Percentiles rank a stretch among this genome's conserved stretches.
Conservation (phyloP, 148 eudicot genomes). For the Fagopyrum homotropicum region DNA sequence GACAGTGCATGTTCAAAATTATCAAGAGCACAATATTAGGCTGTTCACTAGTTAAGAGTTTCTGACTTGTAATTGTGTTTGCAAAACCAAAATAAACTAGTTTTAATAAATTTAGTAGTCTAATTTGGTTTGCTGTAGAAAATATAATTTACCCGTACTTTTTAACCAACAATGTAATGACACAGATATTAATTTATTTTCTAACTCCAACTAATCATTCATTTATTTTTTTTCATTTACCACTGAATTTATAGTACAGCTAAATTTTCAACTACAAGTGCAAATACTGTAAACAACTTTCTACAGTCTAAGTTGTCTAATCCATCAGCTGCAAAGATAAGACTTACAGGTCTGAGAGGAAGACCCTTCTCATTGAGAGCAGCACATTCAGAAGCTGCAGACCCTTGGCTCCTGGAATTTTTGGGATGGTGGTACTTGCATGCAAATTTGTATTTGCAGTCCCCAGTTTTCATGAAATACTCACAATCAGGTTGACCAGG, state of each 20-base stretch:
- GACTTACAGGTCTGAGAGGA: constrained; percentile 41
- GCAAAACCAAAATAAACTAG: too few species aligned
- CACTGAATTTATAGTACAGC: too few species aligned
- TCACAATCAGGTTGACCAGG: constrained; percentile 50
- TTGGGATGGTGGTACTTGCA: constrained; percentile 46
- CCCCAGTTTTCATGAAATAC: constrained; percentile 50
- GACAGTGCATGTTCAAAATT: background rate
- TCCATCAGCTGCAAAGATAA: background rate
- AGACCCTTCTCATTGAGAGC: constrained; percentile 32
- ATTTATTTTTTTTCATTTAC: too few species aligned
- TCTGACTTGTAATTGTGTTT: too few species aligned
- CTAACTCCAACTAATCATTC: too few species aligned
- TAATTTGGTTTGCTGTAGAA: too few species aligned
- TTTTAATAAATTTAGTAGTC: too few species aligned
- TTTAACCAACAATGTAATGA: too few species aligned
- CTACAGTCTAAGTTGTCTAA: background rate
- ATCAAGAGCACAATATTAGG: background rate
- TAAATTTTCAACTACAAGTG: too few species aligned
- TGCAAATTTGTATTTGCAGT: constrained; percentile 44
- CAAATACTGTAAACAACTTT: background rate
- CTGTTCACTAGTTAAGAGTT: too few species aligned
- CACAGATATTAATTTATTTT: too few species aligned
- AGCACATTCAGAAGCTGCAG: constrained; percentile 11
- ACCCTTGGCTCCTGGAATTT: constrained; percentile 20
- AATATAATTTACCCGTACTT: too few species aligned